Base-by-base conservation (phyloP, 768 basidiomycete genomes). In the Russula sp. region DNA sequence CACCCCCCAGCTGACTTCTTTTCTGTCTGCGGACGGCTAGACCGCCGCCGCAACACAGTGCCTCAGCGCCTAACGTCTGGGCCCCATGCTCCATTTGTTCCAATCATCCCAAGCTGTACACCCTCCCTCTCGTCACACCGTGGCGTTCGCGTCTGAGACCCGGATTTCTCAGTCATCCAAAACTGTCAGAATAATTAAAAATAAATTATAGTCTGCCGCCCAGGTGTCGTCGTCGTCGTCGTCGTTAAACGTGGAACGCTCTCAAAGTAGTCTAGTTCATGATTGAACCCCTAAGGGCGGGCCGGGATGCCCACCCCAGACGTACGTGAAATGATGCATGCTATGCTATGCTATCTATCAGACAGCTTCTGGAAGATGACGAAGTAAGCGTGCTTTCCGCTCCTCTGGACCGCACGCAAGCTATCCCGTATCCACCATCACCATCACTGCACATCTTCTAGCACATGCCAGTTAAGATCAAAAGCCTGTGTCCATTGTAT, bases 321-420 rank as follows among this genome's bases (percentile, higher is more conserved):
- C 25, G 25, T 29, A 29, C 25, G 25, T 29, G 25, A 29, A 29
- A 29, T 29, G 25, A 58, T 63, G 62, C 57, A 52, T 59, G 54
- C 54, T 52, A 35, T 32, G 18, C 34, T 49, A 10, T 22, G 35
- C 22, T 57, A 10, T 47, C 7, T 49, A 51, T 58, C 56, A 47
- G 45, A 35, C 10, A 13, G 51, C n/a, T 58, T 63, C 57, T 63
- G 57, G 57, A 59, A 54, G 38, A 49, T 59, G 62, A 59, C 57
- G 62, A 63, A 55, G 42, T 18, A 29, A n/a, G 41, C 52, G 57
- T 16, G 46, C 46, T 59, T 20, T 14, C 35, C 61, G 61, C 22
- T 13, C 34, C 38, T 41, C 38, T 9, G 35, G 43, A 25, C 22
- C 55, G 13, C 53, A 29, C 25, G 25, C 25, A 3, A 29, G 25